These are phyloP conservation scores for Tolypocladium nubicola DNA, from an alignment of 2,329 filamentous ascomycete genomes.

Conservation along the genomic window DNA sequence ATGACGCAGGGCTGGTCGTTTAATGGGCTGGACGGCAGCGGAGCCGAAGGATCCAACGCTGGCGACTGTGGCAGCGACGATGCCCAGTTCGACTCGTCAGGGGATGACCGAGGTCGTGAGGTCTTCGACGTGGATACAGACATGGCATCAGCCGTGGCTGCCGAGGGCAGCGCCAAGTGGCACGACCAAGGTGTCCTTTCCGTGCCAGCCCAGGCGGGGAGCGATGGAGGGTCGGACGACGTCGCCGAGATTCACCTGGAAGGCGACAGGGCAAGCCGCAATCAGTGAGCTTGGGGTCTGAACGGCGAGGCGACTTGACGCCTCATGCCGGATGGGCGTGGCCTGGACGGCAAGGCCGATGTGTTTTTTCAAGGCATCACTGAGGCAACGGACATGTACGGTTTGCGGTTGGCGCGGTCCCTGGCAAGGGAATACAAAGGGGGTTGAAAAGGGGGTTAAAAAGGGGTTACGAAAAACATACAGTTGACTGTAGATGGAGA, in stretches of 20 bases:
- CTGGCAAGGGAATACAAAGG: neutral
- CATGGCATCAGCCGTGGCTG: constrained; percentile 13
- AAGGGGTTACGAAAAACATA: neutral
- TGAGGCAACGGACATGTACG: neutral
- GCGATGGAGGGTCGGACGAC: constrained; percentile 29
- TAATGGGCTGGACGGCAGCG: constrained; percentile 20
- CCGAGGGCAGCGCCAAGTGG: constrained; percentile 15
- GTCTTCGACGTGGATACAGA: constrained; percentile 18
- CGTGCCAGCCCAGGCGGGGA: constrained; percentile 24
- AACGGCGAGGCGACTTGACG: neutral
- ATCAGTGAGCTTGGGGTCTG: constrained; percentile 6
- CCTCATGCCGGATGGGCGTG: neutral
- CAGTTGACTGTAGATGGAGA: constrained; percentile 5
- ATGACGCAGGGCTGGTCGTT: constrained; percentile 37
- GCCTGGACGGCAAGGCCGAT: neutral
- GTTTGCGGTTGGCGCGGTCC: neutral
- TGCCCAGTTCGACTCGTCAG: constrained; percentile 29
- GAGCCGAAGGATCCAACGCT: constrained; percentile 18
- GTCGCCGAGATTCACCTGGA: constrained; percentile 40
- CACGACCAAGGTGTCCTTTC: constrained; percentile 25
- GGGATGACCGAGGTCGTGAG: constrained; percentile 18
- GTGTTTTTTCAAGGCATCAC: neutral
- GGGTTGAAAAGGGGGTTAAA: neutral
- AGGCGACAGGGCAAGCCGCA: constrained; percentile 20
- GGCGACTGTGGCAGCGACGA: constrained; percentile 32